phyloP scores from a whole-genome alignment of 176 grass and related monocot species.

The Lolium perenne region DNA sequence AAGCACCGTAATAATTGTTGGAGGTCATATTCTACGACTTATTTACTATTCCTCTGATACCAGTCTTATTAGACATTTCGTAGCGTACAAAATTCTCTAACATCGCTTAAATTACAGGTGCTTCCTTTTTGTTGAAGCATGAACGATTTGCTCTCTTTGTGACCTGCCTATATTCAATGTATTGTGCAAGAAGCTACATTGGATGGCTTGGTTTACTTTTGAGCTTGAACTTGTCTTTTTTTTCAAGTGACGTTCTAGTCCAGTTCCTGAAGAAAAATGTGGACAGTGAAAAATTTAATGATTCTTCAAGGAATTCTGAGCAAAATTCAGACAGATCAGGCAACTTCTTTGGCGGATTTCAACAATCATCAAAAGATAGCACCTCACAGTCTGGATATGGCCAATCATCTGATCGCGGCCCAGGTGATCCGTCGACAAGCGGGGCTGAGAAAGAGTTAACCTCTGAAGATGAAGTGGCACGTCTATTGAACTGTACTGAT shows the following conservation, averaged over 20 bases:
- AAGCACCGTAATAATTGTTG: slow-evolving; percentile 73
- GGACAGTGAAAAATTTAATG: slow-evolving; percentile 54
- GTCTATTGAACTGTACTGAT: slow-evolving; percentile 85
- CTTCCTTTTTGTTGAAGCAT: slow-evolving; percentile 73
- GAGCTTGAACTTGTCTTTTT: slow-evolving; percentile 88
- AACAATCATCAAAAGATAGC: slow-evolving; percentile 51
- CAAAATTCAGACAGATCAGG: slow-evolving; percentile 56
- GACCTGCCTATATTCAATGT: slow-evolving; percentile 81
- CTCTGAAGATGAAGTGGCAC: slow-evolving; percentile 89
- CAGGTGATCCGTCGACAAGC: slow-evolving; percentile 84
- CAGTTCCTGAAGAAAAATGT: slow-evolving; percentile 79
- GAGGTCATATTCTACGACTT: slow-evolving; percentile 64
- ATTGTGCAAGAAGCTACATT: slow-evolving; percentile 83
- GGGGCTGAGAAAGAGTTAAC: slow-evolving; percentile 77
- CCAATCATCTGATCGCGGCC: slow-evolving; percentile 47
- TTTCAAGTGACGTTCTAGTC: slow-evolving; percentile 88
- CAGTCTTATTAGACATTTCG: slow-evolving; percentile 2
- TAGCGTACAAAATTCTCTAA: slow-evolving; percentile 25
- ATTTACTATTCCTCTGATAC: slow-evolving; percentile 34
- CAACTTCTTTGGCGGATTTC: slow-evolving; percentile 60
- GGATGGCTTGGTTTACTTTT: slow-evolving; percentile 91
- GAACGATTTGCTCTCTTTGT: slow-evolving; percentile 78
- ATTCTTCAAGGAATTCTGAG: slow-evolving; percentile 55
- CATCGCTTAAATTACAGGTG: slow-evolving; percentile 59
- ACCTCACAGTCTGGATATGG: slow-evolving; percentile 56